Conservation (phyloP, 495 filamentous ascomycete genomes). For the Podospora appendiculata region DNA sequence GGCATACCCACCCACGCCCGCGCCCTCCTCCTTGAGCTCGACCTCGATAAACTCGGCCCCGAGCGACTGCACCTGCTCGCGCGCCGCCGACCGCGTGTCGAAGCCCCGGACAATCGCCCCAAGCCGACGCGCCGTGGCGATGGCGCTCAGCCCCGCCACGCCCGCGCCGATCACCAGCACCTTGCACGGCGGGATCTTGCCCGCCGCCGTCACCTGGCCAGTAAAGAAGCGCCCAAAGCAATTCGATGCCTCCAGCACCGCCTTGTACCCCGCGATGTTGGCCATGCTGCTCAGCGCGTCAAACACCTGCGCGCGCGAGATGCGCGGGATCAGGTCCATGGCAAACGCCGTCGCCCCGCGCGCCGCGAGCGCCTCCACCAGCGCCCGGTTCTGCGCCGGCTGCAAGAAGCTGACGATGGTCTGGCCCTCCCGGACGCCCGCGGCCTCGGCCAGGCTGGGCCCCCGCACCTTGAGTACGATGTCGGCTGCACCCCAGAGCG, state of each 20-base stretch:
- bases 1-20: slow-evolving; percentile 73
- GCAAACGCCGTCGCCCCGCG: slow-evolving; percentile 63
- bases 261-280: slow-evolving; percentile 83
- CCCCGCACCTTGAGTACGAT: slow-evolving; percentile 74
- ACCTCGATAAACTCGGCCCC: slow-evolving; percentile 82
- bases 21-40: slow-evolving; percentile 72
- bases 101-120: slow-evolving; percentile 82
- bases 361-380: slow-evolving; percentile 60
- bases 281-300: slow-evolving; percentile 81
- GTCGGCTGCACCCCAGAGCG: slow-evolving; percentile 60
- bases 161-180: slow-evolving; percentile 77
- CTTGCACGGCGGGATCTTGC: slow-evolving; percentile 75
- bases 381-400: slow-evolving; percentile 59
- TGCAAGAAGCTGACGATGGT: slow-evolving; percentile 72
- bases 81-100: slow-evolving; percentile 68
- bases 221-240: slow-evolving; percentile 76
- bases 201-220: slow-evolving; percentile 76
- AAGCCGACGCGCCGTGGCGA: slow-evolving; percentile 68
- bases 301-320: slow-evolving; percentile 74
- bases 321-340: slow-evolving; percentile 79
- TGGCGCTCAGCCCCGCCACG: slow-evolving; percentile 74
- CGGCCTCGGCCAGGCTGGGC: slow-evolving; percentile 56
- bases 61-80: slow-evolving; percentile 77
- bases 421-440: slow-evolving; percentile 50
- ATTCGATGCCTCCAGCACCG: slow-evolving; percentile 74